Percentiles rank a stretch among this genome's conserved stretches.
These are phyloP conservation scores for Isochrysis galbana DNA, from an alignment of 78 protist species.

Conservation along the genomic window DNA sequence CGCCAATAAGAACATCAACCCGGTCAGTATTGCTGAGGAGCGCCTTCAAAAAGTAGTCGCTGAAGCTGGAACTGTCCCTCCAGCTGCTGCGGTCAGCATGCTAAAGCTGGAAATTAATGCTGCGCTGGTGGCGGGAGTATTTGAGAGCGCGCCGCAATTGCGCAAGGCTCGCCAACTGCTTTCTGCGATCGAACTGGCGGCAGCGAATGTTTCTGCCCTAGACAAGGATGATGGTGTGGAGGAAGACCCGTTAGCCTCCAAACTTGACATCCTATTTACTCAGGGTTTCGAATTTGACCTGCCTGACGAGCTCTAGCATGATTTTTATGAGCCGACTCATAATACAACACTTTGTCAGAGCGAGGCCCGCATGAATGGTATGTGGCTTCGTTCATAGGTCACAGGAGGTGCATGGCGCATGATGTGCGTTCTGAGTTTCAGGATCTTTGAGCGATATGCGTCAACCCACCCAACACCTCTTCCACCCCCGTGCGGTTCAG, in stretches of 20 bases:
- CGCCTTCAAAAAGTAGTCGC: not conserved
- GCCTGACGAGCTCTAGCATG: not conserved
- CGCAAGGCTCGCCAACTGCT: not conserved
- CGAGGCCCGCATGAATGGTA: no score
- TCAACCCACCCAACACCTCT: no score
- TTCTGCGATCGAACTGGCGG: not conserved
- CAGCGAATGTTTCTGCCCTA: not conserved
- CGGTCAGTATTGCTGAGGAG: not conserved
- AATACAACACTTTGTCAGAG: no score
- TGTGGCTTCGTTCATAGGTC: no score
- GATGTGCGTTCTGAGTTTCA: no score
- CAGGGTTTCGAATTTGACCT: not conserved
- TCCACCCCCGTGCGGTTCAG: no score
- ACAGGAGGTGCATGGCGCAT: no score
- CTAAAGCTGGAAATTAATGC: not conserved
- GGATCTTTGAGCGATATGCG: no score
- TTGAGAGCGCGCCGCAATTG: not conserved
- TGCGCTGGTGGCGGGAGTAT: not conserved
- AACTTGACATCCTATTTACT: not conserved
- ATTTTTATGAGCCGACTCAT: no score
- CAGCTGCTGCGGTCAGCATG: not conserved
- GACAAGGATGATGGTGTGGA: not conserved
- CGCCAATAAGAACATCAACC: not conserved
- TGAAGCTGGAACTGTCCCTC: not conserved
- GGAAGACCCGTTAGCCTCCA: not conserved